phyloP scores from a whole-genome alignment of 108 stramenopile species.

The Stephanodiscus minutulus region DNA sequence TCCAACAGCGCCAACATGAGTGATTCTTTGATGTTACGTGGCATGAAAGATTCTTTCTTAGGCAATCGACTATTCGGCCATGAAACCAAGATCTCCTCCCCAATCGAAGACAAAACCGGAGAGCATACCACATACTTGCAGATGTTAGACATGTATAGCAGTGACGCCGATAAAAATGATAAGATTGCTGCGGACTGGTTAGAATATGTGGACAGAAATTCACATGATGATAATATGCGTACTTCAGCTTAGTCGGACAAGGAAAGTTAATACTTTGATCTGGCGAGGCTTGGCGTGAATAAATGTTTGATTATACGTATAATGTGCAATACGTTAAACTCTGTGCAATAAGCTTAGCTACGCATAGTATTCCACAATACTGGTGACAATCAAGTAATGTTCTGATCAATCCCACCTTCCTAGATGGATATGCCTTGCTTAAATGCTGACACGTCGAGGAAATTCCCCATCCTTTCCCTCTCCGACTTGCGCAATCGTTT shows the following conservation, averaged over 20 bases:
- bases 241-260: conserved; percentile 8
- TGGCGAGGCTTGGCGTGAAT: not conserved
- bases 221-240: not conserved
- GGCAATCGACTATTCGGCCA: conserved; percentile 14
- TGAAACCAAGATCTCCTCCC: conserved; percentile 8
- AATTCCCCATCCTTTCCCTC: conserved; percentile 8
- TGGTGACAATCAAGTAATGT: not conserved
- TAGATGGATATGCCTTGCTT: conserved; percentile 21
- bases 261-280: not conserved
- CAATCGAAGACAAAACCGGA: not conserved
- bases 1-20: not conserved
- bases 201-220: conserved; percentile 33
- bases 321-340: not conserved
- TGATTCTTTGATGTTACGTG: not conserved
- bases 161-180: not conserved
- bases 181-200: conserved; percentile 40
- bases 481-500: not conserved
- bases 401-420: not conserved
- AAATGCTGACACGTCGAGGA: conserved; percentile 9
- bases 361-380: conserved; percentile 1
- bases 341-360: no score
- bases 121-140: conserved; percentile 31
- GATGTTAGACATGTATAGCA: conserved; percentile 44
- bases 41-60: conserved; percentile 12
- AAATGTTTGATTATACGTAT: not conserved